Evolutionary conservation across 352 stramenopile species (phyloP), one percentile per base, ranked within the genome.

Genomic region (Pythium aristosporum): DNA sequence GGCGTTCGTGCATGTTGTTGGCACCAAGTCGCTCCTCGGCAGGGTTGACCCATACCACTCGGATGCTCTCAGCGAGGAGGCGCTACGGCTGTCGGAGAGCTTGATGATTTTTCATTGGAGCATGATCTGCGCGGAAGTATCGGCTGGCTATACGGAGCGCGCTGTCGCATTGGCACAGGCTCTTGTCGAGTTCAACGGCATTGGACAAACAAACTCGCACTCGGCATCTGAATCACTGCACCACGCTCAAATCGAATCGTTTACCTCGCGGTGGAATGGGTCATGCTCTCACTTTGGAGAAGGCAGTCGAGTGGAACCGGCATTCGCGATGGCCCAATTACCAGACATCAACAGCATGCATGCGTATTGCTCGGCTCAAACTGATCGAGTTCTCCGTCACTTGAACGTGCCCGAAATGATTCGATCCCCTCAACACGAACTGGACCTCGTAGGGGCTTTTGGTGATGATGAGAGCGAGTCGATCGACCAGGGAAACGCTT

Each of bases 131-230:
- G 73, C 90, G 32, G 85, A 96, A 59, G 49, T 63, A 18, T 79
- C 77, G 25, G 71, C 77, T 6, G 87, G 85, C 0, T 89, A 85
- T 61, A 47, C 68, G 0, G 87, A 96, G 53, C 78, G 84, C 18
- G 74, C 78, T 4, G 71, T 96, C 15, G 67, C 79, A n/a, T 79
- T 90, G 15, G 32, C 85, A 3, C 83, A 93, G 72, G 85, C 85
- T 18, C 43, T 93, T 25, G 80, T 91, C 44, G 85, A 75, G 30
- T 20, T 75, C 21, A 72, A 69, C 61, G 21, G n/a, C 16, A 55
- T 61, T 28, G 34, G 57, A 42, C 23, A 30, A 51, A 42, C 12
- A 8, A 18, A 46, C 18, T 11, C 23, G 2, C 11, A 18, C 37
- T 2, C 55, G 36, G 36, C 1, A 15, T 34, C 6, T 13, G 30